Base-by-base conservation (phyloP, 2,329 filamentous ascomycete genomes). In the Beauveria varroae region DNA sequence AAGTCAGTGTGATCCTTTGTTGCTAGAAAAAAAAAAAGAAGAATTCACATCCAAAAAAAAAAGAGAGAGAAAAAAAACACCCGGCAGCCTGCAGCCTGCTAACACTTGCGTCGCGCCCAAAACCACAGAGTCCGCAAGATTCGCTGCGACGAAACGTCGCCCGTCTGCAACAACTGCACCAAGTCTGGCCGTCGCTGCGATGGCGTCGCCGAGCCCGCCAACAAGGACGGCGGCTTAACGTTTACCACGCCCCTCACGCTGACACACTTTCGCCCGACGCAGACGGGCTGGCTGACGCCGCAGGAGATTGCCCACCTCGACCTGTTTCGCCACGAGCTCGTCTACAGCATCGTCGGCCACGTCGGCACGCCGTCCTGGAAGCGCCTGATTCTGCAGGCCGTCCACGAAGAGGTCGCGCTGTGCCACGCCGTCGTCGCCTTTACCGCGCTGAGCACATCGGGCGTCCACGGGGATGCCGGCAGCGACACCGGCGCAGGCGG, bases 171-270 rank as follows among this genome's bases (percentile, higher is more conserved):
- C 52, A 65, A 65, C 49, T 66, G 64, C 56, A 64, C 37, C 10
- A 64, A 57, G 56, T 62, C 62, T 6, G 61, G 63, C 20, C 62
- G 62, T 4, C 54, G 62, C 50, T 66, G 63, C 34, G 63, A 65
- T 46, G 64, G 63, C 20, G 64, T 65, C 49, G 59, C 58, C 41
- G 51, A 57, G 18, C 57, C 55, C 5, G 46, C n/a, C 14, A 60
- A 55, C 51, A 58, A 58, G n/a, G 40, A 46, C 40, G 60, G 60
- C 44, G 49, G 53, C 18, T 37, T 63, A 3, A 59, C 62, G 67
- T 77, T 44, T 37, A 60, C 58, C n/a, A 60, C 60, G 18, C 64
- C 64, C 2, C 44, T 66, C 37, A 66, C 64, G 14, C 58, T 63
- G 24, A 61, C 64, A 1, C 61, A 65, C 57, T 66, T 66, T 26